These are phyloP conservation scores for Solanum chiquidenum DNA, from an alignment of 257 asterid genomes.

Conservation along the genomic window DNA sequence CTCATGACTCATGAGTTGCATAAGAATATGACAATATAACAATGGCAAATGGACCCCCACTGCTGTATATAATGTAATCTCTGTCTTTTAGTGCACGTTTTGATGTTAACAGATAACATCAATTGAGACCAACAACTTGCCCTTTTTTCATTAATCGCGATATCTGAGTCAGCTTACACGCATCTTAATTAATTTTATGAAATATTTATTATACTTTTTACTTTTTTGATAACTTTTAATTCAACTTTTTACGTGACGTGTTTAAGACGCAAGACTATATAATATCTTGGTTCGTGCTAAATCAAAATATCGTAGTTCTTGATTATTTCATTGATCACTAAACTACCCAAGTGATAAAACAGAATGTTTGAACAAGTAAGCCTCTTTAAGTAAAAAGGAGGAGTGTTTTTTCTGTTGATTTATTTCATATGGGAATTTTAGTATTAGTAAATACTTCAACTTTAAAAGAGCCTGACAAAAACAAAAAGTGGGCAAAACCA, in stretches of 20 bases:
- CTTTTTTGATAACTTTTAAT: neutral
- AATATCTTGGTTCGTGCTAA: too few relatives aligned
- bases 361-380: neutral
- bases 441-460: neutral
- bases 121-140: slow-evolving; percentile 41
- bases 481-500: neutral
- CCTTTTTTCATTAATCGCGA: neutral
- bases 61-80: neutral
- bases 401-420: neutral
- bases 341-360: accelerated
- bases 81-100: slow-evolving; percentile 17
- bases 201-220: neutral
- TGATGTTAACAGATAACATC: slow-evolving; percentile 31
- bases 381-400: neutral
- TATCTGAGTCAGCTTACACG: neutral
- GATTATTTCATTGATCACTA: neutral
- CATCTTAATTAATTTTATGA: neutral
- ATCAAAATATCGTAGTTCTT: accelerated
- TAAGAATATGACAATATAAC: neutral
- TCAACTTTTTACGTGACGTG: accelerated
- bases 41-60: neutral
- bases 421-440: neutral
- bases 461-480: neutral
- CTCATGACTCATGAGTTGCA: neutral
- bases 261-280: too few relatives aligned